phyloP scores from a whole-genome alignment of 371 early-diverging fungal genomes.

The Coemansia sp. region DNA sequence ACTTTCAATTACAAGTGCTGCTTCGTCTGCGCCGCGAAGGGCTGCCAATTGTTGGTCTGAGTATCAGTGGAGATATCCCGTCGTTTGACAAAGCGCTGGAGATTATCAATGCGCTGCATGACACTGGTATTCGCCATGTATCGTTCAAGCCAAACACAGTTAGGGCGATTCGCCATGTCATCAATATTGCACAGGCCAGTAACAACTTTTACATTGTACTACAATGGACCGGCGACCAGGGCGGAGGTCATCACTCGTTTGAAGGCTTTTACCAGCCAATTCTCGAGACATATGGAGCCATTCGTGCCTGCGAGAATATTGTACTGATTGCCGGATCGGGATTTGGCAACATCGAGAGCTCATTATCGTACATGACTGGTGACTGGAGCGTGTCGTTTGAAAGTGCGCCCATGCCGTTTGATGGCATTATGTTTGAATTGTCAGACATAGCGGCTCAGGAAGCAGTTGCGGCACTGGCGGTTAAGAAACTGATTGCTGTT shows the following conservation, averaged over 20 bases:
- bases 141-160: constrained; percentile 92
- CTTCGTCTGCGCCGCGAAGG: constrained; percentile 84
- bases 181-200: constrained; percentile 82
- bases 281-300: constrained; percentile 85
- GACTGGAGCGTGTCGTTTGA: constrained; percentile 83
- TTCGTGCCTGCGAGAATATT: constrained; percentile 81
- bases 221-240: constrained; percentile 96
- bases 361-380: constrained; percentile 54
- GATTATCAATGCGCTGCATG: constrained; percentile 70
- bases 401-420: constrained; percentile 93
- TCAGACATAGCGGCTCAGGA: constrained; percentile 93
- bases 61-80: constrained; percentile 67
- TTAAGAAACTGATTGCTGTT: constrained; percentile 78
- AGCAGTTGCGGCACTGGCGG: constrained; percentile 71
- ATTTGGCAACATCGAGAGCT: constrained; percentile 10
- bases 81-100: constrained; percentile 83
- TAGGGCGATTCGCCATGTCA: constrained; percentile 79
- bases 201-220: constrained; percentile 88
- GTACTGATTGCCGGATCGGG: constrained; percentile 61
- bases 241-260: constrained; percentile 93
- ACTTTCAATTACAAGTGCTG: constrained; percentile 54
- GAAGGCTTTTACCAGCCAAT: constrained; percentile 94
- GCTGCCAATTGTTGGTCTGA: constrained; percentile 86
- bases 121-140: constrained; percentile 82
- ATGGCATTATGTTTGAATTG: constrained; percentile 91